Conservation (phyloP, 331 rosid genomes). For the Pyracantha coccinea region DNA sequence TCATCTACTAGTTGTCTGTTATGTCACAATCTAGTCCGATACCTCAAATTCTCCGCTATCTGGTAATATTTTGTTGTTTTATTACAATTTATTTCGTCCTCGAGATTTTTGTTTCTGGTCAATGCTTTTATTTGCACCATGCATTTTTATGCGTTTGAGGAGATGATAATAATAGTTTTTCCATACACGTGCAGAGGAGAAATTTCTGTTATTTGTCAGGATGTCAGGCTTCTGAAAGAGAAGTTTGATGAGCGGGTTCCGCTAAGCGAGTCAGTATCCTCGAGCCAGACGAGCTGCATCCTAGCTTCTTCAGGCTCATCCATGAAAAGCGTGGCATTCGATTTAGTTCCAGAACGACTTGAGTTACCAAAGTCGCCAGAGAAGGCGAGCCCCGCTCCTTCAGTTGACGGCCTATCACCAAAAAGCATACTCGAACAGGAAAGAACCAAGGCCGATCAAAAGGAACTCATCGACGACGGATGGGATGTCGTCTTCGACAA, state of each 20-base stretch:
- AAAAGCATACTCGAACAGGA: slow-evolving; percentile 18
- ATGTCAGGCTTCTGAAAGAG: slow-evolving; percentile 65
- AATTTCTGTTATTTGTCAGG: slow-evolving; percentile 85
- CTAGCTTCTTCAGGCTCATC: slow-evolving; percentile 51
- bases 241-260: slow-evolving; percentile 84
- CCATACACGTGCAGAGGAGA: slow-evolving; percentile 65
- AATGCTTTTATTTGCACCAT: not conserved
- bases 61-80: not conserved
- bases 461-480: slow-evolving; percentile 54
- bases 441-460: slow-evolving; percentile 17
- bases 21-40: not conserved
- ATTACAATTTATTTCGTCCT: not conserved
- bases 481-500: slow-evolving; percentile 64
- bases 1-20: not conserved
- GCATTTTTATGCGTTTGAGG: not conserved
- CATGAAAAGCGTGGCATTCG: slow-evolving; percentile 12
- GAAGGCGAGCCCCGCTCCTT: slow-evolving; percentile 17
- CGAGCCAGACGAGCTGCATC: slow-evolving; percentile 81
- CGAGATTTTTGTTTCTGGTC: not conserved
- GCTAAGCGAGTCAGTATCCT: slow-evolving; percentile 69
- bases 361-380: slow-evolving; percentile 20
- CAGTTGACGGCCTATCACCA: slow-evolving; percentile 20
- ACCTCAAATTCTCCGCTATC: not conserved
- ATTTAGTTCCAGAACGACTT: slow-evolving; percentile 22
- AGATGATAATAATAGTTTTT: not conserved